Percentiles rank a stretch among this genome's conserved stretches.
Conservation (phyloP, 2,329 filamentous ascomycete genomes). For the Thermomyces lanuginosus region DNA sequence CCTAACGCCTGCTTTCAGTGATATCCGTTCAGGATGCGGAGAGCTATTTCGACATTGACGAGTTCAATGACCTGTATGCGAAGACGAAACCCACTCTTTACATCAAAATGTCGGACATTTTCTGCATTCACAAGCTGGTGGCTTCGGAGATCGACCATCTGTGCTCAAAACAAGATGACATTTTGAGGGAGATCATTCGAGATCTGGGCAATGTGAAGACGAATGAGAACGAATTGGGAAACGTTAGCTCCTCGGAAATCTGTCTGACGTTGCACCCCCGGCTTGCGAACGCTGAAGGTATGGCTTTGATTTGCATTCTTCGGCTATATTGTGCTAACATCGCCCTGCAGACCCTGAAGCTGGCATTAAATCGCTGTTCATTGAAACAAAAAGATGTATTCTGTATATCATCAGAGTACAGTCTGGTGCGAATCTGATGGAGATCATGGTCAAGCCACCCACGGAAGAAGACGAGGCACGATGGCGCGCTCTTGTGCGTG, state of each 20-base stretch:
- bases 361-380: conserved; percentile 80
- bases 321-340: conserved; percentile 5
- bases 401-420: conserved; percentile 97
- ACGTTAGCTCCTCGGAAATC: conserved; percentile 74
- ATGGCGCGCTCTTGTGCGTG: conserved; percentile 65
- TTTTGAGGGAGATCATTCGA: conserved; percentile 76
- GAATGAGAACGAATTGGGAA: conserved; percentile 85
- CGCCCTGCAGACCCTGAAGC: conserved; percentile 68
- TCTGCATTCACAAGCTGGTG: conserved; percentile 82
- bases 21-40: conserved; percentile 78
- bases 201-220: conserved; percentile 92
- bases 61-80: conserved; percentile 94
- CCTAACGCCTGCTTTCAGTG: conserved; percentile 34
- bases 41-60: conserved; percentile 89
- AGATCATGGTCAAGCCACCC: conserved; percentile 86
- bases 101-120: conserved; percentile 96
- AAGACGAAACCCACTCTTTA: conserved; percentile 96
- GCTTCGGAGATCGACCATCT: conserved; percentile 61
- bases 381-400: conserved; percentile 95
- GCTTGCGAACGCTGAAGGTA: conserved; percentile 65
- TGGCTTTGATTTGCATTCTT: conserved; percentile 7
- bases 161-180: conserved; percentile 67
- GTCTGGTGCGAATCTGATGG: conserved; percentile 76
- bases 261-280: conserved; percentile 81
- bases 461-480: conserved; percentile 72